Evolutionary conservation across 139 green algal species (phyloP).

Genomic region (Chlorella sp.): DNA sequence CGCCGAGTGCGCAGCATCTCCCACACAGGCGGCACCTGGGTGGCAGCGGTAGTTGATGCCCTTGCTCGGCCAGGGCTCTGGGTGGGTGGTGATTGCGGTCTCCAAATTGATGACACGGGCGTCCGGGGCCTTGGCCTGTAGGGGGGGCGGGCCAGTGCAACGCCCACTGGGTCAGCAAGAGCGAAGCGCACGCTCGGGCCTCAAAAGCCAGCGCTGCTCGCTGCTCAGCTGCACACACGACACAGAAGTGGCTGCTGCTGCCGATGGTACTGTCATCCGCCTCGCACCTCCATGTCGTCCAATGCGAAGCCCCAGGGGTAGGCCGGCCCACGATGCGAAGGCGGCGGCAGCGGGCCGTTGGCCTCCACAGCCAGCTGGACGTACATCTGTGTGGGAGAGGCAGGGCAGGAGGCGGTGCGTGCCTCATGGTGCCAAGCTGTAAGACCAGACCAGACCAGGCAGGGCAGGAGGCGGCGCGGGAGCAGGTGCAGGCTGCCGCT

Average conservation of each 20-base stretch:
- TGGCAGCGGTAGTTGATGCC: conserved; percentile 30
- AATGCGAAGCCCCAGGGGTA: conserved; percentile 26
- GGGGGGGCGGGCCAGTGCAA: background rate
- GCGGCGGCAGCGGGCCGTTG: conserved; percentile 29
- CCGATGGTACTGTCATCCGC: background rate
- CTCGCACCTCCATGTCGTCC: conserved; percentile 5
- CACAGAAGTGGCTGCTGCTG: background rate
- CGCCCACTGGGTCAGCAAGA: too few species aligned
- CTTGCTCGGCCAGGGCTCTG: conserved; percentile 3
- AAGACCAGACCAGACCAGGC: too few species aligned
- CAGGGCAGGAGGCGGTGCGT: too few species aligned
- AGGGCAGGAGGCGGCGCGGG: too few species aligned
- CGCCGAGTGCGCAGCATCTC: too few species aligned
- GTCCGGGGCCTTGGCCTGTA: conserved; percentile 10
- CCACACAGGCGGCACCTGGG: too few species aligned
- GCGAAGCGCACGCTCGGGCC: too few species aligned
- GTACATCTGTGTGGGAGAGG: too few species aligned
- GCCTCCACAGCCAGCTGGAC: conserved; percentile 11
- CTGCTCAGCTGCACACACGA: background rate
- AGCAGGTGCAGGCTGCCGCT: too few species aligned
- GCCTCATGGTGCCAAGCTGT: too few species aligned
- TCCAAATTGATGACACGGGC: conserved; percentile 25
- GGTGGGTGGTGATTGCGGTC: conserved; percentile 20
- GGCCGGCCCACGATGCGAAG: background rate
- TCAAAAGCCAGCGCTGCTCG: background rate